Base-by-base conservation (phyloP, 306 rosid species). In the Lathyrus tuberosus region DNA sequence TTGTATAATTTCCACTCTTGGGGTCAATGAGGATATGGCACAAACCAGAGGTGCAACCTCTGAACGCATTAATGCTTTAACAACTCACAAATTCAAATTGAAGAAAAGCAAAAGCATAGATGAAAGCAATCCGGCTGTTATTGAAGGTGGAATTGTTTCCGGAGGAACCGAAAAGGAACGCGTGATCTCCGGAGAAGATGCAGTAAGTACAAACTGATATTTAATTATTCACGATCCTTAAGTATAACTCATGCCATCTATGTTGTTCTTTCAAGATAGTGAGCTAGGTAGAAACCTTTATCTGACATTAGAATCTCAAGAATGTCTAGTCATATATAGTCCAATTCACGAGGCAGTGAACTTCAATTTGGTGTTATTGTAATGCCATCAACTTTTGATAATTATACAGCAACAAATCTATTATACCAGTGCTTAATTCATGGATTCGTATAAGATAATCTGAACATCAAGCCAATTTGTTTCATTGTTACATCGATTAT, bases 131-230 rank as follows among this genome's bases (percentile, higher is more conserved):
- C n/a, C n/a, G n/a, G n/a, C n/a, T n/a, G n/a, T n/a, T n/a, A n/a
- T n/a, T n/a, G n/a, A n/a, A n/a, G n/a, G n/a, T n/a, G n/a, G n/a
- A n/a, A n/a, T n/a, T n/a, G n/a, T n/a, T n/a, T n/a, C n/a, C n/a
- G n/a, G n/a, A n/a, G n/a, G n/a, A n/a, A n/a, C n/a, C n/a, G n/a
- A n/a, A n/a, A n/a, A n/a, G n/a, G n/a, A 88, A 64, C 97, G 88
- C 4, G 30, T 63, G 59, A 79, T 91, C 78, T 84, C 91, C 22
- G 93, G 86, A 62, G 97, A 91, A 84, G 97, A 91, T 82, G 97
- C 97, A 30, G 97, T 91, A 82, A 82, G 89, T 74, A 77, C 28
- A 31, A 31, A 44, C 10, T 28, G 14, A 31, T 75, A 42, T 58
- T 65, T 12, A 5, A 67, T n/a, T n/a, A n/a, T 71, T 71, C 44